These are phyloP conservation scores for Scutellaria galericulata DNA, from an alignment of 257 asterid genomes.

Conservation along the genomic window DNA sequence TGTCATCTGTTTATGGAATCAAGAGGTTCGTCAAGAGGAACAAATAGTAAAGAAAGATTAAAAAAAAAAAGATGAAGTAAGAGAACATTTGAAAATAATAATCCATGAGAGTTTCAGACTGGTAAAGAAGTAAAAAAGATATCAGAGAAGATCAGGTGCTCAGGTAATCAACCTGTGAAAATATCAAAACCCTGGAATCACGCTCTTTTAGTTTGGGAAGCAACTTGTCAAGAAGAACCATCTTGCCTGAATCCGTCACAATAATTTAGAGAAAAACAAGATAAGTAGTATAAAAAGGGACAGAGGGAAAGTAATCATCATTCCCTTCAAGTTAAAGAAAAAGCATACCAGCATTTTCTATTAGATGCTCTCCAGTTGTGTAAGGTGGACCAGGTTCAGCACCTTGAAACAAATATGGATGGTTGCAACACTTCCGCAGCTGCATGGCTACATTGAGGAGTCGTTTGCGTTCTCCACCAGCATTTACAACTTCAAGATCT, in stretches of 20 bases:
- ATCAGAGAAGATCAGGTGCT: not conserved
- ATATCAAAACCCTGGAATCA: slow-evolving; percentile 95
- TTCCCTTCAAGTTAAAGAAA: slow-evolving; percentile 20
- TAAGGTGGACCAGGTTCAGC: slow-evolving; percentile 99
- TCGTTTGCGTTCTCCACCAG: slow-evolving; percentile 99
- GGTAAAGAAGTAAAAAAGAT: not conserved
- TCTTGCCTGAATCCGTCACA: slow-evolving; percentile 68
- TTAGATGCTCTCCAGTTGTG: slow-evolving; percentile 87
- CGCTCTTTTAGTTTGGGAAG: slow-evolving; percentile 96
- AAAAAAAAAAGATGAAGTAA: slow-evolving; percentile 7
- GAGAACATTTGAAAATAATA: slow-evolving; percentile 5
- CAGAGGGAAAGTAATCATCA: slow-evolving; percentile 12
- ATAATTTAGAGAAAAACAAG: not conserved
- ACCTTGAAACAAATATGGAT: slow-evolving; percentile 98
- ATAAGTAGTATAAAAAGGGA: not conserved
- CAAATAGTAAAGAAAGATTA: slow-evolving; percentile 7
- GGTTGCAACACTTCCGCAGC: slow-evolving; percentile 96
- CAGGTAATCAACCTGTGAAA: slow-evolving; percentile 74
- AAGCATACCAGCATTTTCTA: slow-evolving; percentile 91
- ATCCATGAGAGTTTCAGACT: not conserved
- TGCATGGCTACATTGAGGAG: slow-evolving; percentile 99
- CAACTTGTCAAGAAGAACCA: slow-evolving; percentile 98
- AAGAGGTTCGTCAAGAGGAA: slow-evolving; percentile 20
- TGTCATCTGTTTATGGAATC: slow-evolving; percentile 76
- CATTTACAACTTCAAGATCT: slow-evolving; percentile 97